Evolutionary conservation across 768 basidiomycete species (phyloP).

Genomic region (Imleria badia): DNA sequence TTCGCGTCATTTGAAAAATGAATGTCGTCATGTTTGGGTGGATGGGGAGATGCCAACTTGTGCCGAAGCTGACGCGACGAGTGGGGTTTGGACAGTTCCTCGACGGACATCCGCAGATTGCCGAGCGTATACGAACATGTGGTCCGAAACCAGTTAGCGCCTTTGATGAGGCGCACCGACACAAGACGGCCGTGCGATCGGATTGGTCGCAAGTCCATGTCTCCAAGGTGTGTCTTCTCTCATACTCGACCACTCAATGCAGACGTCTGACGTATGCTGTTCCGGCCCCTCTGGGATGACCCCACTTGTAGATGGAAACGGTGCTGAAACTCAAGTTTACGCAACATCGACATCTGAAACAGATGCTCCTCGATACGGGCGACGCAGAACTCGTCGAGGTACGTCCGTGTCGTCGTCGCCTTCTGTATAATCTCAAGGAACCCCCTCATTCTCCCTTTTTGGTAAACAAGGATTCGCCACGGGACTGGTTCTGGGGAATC

Average conservation of each 20-base stretch:
- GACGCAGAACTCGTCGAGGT: conserved; percentile 71
- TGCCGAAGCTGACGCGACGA: neutral
- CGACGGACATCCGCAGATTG: conserved; percentile 56
- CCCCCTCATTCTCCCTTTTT: too few relatives aligned
- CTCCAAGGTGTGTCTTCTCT: conserved; percentile 43
- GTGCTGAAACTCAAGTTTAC: conserved; percentile 65
- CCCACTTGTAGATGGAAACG: conserved; percentile 55
- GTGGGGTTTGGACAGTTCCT: conserved; percentile 47
- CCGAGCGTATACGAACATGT: conserved; percentile 67
- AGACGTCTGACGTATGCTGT: neutral
- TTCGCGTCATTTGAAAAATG: neutral
- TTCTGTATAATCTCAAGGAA: too few relatives aligned
- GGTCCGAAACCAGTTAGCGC: conserved; percentile 60
- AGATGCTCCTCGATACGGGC: conserved; percentile 63
- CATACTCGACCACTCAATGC: neutral
- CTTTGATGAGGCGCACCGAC: conserved; percentile 67
- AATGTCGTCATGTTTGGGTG: neutral
- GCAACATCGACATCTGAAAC: conserved; percentile 58
- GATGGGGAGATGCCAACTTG: too few relatives aligned
- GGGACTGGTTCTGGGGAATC: conserved; percentile 76
- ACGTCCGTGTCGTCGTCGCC: conserved; percentile 4
- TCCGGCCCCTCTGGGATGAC: neutral
- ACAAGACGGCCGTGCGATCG: conserved; percentile 56
- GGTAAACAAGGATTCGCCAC: conserved; percentile 58
- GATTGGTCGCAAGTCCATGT: conserved; percentile 73